Conservation (phyloP, 192 early-diverging fungal genomes). For the Coemansia sp. region DNA sequence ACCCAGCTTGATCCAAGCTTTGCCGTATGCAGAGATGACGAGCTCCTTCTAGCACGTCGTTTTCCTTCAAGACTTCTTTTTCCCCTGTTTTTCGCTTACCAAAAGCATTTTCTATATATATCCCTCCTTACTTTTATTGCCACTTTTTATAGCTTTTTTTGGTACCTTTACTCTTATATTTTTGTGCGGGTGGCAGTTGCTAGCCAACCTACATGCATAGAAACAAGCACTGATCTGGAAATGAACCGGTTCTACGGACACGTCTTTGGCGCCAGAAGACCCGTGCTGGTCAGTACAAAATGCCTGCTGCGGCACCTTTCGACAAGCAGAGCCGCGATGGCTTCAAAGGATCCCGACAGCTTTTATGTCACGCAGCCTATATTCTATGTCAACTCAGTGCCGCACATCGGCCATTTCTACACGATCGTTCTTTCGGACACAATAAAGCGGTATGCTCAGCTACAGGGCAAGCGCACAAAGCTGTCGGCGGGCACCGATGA, state of each 20-base stretch:
- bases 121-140: too few species aligned
- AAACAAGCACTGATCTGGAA: background rate
- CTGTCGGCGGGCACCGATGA: slow-evolving; percentile 83
- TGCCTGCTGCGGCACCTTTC: background rate
- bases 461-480: slow-evolving; percentile 61
- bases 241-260: background rate
- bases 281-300: background rate
- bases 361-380: slow-evolving; percentile 83
- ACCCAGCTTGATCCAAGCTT: too few species aligned
- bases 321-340: background rate
- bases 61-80: background rate
- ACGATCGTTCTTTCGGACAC: slow-evolving; percentile 83
- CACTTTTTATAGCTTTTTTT: too few species aligned
- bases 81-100: background rate
- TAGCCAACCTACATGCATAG: background rate
- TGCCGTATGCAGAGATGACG: too few species aligned
- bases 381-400: slow-evolving; percentile 67
- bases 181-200: too few species aligned
- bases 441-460: slow-evolving; percentile 66
- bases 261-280: background rate
- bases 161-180: too few species aligned
- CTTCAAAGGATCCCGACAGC: slow-evolving; percentile 11
- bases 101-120: background rate
- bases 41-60: too few species aligned
- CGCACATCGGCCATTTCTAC: slow-evolving; percentile 95